Evolutionary conservation across 1,139 yeast genomes (phyloP), one percentile per base, ranked within the genome.

Genomic region (Blastobotrys buckinghamii): DNA sequence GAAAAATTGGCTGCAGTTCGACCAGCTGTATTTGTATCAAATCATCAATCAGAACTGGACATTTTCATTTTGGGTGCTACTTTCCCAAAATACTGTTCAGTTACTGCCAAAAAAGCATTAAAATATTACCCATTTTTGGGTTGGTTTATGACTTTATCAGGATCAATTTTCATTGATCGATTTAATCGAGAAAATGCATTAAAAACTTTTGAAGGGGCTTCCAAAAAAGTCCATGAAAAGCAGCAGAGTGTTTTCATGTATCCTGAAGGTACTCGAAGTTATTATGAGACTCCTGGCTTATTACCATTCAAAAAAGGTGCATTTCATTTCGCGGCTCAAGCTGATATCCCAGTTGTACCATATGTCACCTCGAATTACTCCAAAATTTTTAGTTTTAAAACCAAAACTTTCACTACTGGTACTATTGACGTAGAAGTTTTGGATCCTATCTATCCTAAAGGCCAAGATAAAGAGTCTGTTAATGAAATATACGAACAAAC

Each of bases 291-390:
- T 40, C 82, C 95, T 46, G 81, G 76, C 10, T 70, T 94, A 66
- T 73, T 87, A 49, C 95, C 96, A 1, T 87, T 92, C 69, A 92
- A 92, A 67, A 94, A 94, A 65, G 99, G 99, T 45, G 97, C 97
- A 0, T 94, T 94, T 79, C 96, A 92, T 68, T 76, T 92, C 61
- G 98, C 99, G 12, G 84, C 84, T 54, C 95, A 90, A 67, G 96
- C 96, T 2, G 81, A 80, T 38, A 81, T 92, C 33, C 97, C 97
- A 22, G 73, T 92, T 42, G 80, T 92, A 13, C 98, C 99, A 2
- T 74, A 85, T 41, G 95, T 87, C 9, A 87, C 88, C 7, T 78
- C 90, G 39, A 94, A 92, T 69, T 86, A 95, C 50, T 82, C 95
- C 6, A 77, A 79, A 35, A 67, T 94, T 39, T 78, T 86, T 70